Base-by-base conservation (phyloP, 192 early-diverging fungal genomes). In the Chytriomyces confervae region DNA sequence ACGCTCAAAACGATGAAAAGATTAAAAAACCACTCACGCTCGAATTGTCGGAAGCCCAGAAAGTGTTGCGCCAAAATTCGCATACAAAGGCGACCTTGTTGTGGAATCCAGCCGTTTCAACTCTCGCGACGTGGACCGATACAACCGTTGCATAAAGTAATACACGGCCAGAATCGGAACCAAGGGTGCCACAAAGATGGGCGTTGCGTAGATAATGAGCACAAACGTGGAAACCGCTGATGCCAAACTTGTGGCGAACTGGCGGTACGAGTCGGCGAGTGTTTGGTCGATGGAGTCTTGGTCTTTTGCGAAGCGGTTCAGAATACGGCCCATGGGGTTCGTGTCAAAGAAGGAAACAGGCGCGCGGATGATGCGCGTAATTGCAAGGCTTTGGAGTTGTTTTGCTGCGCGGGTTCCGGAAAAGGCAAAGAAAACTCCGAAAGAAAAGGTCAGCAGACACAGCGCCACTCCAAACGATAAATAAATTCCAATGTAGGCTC, bases 41-140 rank as follows among this genome's bases (percentile, higher is more conserved):
- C 96, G 86, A 75, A 98, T 97, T 2, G 94, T 96, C 1, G 93
- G 80, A 6, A 95, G 71, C 0, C 97, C 97, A 23, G 86, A 88
- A n/a, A 96, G 81, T 0, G 93, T 91, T 66, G 97, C 94, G 7
- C 72, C 46, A 60, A 70, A 24, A 44, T 87, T 93, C 0, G 95
- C 87, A 77, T 94, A 96, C 2, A 97, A 83, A 0, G 94, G 93
- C 0, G 92, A 92, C 48, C 94, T 86, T 18, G 94, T 82, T 27
- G 94, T 88, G 5, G 93, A 93, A 64, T 95, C 94, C 5, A 98
- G 81, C n/a, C 94, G 92, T 76, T 96, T 95, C 44, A 98, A 72
- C 82, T 97, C 95, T 36, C 95, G 93, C 0, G 91, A 93, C 94
- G 92, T 90, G 4, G 89, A 77, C 46, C 93, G 84, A 82, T 96